phyloP scores from a whole-genome alignment of 2,329 filamentous ascomycete genomes.

The Paradendryphiella salina region DNA sequence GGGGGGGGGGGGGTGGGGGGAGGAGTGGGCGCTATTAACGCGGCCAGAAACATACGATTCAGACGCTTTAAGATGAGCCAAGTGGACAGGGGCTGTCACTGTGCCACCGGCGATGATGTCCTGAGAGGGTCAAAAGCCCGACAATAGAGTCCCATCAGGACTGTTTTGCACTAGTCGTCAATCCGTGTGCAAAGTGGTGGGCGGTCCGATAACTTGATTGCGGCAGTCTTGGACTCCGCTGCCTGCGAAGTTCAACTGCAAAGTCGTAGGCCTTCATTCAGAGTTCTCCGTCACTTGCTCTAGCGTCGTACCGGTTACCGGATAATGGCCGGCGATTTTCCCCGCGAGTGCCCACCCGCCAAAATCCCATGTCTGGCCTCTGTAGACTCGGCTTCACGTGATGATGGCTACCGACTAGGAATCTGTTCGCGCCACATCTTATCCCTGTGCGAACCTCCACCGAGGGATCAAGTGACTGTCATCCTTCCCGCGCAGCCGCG shows the following conservation, averaged over 20 bases:
- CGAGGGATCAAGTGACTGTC: conserved; percentile 31
- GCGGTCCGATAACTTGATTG: conserved; percentile 6
- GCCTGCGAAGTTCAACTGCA: conserved; percentile 1
- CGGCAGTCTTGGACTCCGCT: conserved; percentile 4
- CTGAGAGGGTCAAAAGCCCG: conserved; percentile 10
- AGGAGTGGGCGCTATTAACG: conserved; percentile 17
- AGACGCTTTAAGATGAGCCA: conserved; percentile 8
- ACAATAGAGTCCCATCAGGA: background rate
- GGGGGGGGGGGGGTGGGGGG: too few species aligned
- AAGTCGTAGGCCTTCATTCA: conserved; percentile 1
- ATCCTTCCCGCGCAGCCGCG: conserved; percentile 42
- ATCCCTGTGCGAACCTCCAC: conserved; percentile 3
- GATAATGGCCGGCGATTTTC: conserved; percentile 2
- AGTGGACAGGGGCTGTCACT: conserved; percentile 5
- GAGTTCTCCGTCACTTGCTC: conserved; percentile 1
- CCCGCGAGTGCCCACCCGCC: background rate
- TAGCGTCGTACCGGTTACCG: conserved; percentile 2
- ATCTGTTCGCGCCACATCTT: conserved; percentile 2
- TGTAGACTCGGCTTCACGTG: conserved; percentile 2
- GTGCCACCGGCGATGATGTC: conserved; percentile 11
- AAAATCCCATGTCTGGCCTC: background rate
- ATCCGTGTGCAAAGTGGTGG: conserved; percentile 1
- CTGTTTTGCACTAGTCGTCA: conserved; percentile 3
- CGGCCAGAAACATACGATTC: conserved; percentile 17
- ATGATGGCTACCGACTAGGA: background rate